Evolutionary conservation across 2,329 filamentous ascomycete genomes (phyloP).

Genomic region (Zasmidium angulare): DNA sequence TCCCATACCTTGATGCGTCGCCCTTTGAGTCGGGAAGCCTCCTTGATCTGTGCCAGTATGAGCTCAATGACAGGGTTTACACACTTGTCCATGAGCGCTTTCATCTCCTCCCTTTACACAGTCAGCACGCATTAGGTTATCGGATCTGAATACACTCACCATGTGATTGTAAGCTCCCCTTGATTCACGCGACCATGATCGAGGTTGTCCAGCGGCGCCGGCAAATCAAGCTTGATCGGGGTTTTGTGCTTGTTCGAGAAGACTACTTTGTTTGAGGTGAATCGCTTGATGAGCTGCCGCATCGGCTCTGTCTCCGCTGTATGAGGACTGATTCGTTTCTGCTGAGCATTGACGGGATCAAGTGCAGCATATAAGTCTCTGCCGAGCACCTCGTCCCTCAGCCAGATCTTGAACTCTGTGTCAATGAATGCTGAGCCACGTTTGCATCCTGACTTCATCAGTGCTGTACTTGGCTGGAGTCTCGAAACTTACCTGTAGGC

Average conservation of each 20-base stretch:
- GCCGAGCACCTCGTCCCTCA: neutral
- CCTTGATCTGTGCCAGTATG: no score
- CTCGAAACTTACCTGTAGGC: neutral
- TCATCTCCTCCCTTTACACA: constrained; percentile 2
- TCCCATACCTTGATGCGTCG: no score
- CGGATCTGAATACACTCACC: neutral
- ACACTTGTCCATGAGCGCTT: neutral
- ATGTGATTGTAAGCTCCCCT: constrained; percentile 1
- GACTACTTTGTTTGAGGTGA: neutral
- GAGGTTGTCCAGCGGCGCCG: neutral
- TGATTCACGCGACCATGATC: neutral
- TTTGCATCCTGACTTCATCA: neutral
- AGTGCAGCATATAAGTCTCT: neutral
- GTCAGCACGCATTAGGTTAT: no score
- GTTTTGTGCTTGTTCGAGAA: neutral
- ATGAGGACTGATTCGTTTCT: constrained; percentile 2
- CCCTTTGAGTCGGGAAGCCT: no score
- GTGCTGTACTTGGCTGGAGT: neutral
- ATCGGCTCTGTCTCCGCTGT: neutral
- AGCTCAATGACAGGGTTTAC: neutral
- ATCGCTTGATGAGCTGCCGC: constrained; percentile 1
- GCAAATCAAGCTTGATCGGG: constrained; percentile 3
- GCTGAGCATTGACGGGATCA: neutral
- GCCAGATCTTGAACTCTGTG: constrained; percentile 1
- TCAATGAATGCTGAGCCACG: constrained; percentile 6